phyloP scores from a whole-genome alignment of 371 early-diverging fungal species.

The Mortierella sp. region DNA sequence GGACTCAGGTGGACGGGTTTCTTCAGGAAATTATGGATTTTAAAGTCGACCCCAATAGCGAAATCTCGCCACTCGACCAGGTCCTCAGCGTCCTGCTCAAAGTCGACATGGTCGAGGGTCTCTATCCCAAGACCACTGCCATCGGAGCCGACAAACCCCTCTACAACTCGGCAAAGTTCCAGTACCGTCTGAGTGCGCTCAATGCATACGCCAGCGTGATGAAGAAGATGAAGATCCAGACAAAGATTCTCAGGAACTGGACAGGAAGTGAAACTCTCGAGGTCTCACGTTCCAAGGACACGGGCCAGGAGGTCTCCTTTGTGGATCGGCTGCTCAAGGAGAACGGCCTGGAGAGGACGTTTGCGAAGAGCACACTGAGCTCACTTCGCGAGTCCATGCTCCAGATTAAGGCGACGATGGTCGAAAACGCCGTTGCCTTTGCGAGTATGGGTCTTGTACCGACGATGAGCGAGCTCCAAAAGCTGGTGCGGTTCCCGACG shows the following conservation, averaged over 20 bases:
- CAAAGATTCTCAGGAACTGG: slow-evolving; percentile 85
- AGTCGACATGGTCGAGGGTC: slow-evolving; percentile 81
- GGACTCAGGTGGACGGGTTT: slow-evolving; percentile 73
- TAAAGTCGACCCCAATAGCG: slow-evolving; percentile 61
- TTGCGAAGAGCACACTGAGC: slow-evolving; percentile 80
- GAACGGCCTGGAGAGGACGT: slow-evolving; percentile 82
- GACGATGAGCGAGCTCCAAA: slow-evolving; percentile 73
- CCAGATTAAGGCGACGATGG: slow-evolving; percentile 77
- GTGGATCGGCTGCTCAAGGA: slow-evolving; percentile 89
- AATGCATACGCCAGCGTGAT: slow-evolving; percentile 85
- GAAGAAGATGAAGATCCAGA: slow-evolving; percentile 77
- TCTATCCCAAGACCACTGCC: slow-evolving; percentile 80
- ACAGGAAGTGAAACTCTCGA: slow-evolving; percentile 83
- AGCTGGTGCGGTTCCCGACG: slow-evolving; percentile 83
- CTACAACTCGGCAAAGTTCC: slow-evolving; percentile 78
- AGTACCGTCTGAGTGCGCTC: slow-evolving; percentile 79
- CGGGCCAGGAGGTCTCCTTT: slow-evolving; percentile 72
- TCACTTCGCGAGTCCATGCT: slow-evolving; percentile 65
- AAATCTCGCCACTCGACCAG: slow-evolving; percentile 65
- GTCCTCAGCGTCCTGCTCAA: slow-evolving; percentile 78
- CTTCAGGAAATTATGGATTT: slow-evolving; percentile 78
- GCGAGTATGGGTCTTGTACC: slow-evolving; percentile 79
- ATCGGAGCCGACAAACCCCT: slow-evolving; percentile 77
- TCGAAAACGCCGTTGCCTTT: slow-evolving; percentile 73
- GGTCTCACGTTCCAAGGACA: slow-evolving; percentile 63